A percentile compares a stretch with the other conserved stretches of the same genome.
Evolutionary conservation across 352 stramenopile species (phyloP).

Genomic region (Pythium grandisporangium): DNA sequence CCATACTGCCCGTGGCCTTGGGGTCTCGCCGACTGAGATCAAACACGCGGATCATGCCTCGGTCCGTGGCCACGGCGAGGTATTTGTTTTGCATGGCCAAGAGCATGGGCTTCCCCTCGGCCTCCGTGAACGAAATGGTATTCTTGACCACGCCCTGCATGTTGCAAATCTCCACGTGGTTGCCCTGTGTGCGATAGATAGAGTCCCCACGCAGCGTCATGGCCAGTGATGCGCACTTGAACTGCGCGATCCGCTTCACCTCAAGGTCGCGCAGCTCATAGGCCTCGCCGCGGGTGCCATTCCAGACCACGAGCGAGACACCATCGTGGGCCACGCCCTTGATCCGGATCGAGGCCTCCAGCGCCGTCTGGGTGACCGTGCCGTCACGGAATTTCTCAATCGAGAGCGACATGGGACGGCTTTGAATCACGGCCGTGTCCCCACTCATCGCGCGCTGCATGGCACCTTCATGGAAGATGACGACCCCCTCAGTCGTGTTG

Average conservation of each 20-base stretch:
- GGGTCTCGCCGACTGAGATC: constrained; percentile 79
- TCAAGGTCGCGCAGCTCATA: constrained; percentile 78
- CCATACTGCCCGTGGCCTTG: constrained; percentile 83
- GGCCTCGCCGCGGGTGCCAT: constrained; percentile 77
- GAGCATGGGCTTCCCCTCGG: constrained; percentile 73
- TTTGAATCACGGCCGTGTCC: constrained; percentile 83
- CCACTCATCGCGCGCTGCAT: constrained; percentile 74
- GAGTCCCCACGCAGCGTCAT: constrained; percentile 81
- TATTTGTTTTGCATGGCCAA: constrained; percentile 88
- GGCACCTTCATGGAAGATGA: constrained; percentile 79
- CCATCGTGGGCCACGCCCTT: constrained; percentile 83
- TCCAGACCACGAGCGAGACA: constrained; percentile 75
- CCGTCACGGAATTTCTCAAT: constrained; percentile 72
- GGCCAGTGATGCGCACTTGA: constrained; percentile 61
- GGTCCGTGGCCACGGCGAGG: constrained; percentile 84
- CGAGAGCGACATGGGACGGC: constrained; percentile 53
- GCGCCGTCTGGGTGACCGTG: constrained; percentile 47
- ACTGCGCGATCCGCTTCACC: constrained; percentile 41
- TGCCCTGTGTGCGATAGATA: constrained; percentile 78
- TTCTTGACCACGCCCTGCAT: constrained; percentile 82
- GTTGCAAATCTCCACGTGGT: constrained; percentile 86
- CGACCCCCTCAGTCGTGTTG: constrained; percentile 56
- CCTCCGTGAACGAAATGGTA: constrained; percentile 85
- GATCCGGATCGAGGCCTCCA: constrained; percentile 63
- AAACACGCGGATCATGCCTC: constrained; percentile 80